Conservation (phyloP, 192 early-diverging fungal genomes). For the Podila minutissima region DNA sequence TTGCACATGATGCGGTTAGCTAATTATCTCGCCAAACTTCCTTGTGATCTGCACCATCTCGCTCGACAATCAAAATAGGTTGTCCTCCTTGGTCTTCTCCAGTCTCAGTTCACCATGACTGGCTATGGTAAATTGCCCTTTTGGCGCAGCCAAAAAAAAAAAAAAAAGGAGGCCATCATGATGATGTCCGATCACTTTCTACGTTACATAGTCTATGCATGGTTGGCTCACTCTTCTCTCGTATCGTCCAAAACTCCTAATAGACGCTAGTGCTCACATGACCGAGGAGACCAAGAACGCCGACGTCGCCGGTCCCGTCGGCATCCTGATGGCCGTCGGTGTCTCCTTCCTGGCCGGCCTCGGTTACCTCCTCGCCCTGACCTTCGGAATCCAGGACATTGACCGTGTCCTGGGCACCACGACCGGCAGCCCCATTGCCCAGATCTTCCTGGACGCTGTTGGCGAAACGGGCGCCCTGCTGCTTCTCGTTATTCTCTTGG, state of each 20-base stretch:
- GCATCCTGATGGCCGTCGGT: constrained; percentile 55
- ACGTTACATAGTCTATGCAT: neutral
- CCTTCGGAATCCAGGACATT: constrained; percentile 59
- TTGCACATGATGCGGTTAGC: neutral
- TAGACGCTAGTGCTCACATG: constrained; percentile 56
- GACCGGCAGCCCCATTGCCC: constrained; percentile 47
- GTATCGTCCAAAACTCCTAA: neutral
- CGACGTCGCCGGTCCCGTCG: constrained; percentile 56
- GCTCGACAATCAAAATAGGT: constrained; percentile 16
- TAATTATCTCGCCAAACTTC: neutral
- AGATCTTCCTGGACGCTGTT: constrained; percentile 50
- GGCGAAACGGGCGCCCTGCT: constrained; percentile 40
- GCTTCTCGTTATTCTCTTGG: constrained; percentile 50
- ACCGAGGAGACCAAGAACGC: constrained; percentile 59
- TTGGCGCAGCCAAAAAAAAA: no score
- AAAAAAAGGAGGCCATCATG: no score
- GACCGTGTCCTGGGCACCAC: constrained; percentile 34
- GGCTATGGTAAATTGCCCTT: constrained; percentile 20
- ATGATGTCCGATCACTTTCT: neutral
- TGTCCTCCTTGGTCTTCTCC: constrained; percentile 58
- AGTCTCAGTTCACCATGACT: constrained; percentile 59
- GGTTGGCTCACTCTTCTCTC: neutral
- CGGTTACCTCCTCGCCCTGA: constrained; percentile 49
- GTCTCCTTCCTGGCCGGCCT: constrained; percentile 54
- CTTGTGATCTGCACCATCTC: neutral